These are phyloP conservation scores for Hydrangea macrophylla DNA, from an alignment of 148 eudicot genomes.

Conservation along the genomic window DNA sequence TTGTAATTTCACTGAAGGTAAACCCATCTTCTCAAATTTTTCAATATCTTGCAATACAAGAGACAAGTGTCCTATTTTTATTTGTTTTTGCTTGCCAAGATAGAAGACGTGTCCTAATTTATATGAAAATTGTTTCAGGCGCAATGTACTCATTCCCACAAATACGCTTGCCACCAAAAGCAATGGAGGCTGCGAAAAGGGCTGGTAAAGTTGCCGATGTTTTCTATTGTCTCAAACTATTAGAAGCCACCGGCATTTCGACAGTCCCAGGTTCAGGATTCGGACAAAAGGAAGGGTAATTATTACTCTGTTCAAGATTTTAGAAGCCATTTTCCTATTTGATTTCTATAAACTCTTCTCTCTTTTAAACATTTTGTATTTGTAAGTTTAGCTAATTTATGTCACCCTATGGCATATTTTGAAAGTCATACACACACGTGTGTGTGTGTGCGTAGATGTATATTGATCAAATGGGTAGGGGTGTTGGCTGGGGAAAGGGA, in stretches of 20 bases:
- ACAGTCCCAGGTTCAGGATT: constrained; percentile 98
- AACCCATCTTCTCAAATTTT: neutral
- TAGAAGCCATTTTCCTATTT: neutral
- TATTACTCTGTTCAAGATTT: neutral
- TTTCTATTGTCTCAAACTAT: constrained; percentile 81
- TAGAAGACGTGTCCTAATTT: too few species aligned
- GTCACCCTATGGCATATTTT: neutral
- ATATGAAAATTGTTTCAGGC: constrained; percentile 49
- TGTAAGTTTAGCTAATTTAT: too few species aligned
- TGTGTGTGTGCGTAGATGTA: neutral
- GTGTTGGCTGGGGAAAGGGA: neutral
- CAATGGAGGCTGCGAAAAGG: constrained; percentile 66
- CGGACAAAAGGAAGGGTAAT: constrained; percentile 98
- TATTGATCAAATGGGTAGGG: too few species aligned
- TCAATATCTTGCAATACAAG: neutral
- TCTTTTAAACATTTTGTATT: neutral
- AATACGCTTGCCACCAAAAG: too few species aligned
- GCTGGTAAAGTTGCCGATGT: constrained; percentile 90
- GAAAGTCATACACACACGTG: neutral
- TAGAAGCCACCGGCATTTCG: constrained; percentile 97
- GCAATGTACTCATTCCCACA: constrained; percentile 99
- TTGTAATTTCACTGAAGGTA: constrained; percentile 98
- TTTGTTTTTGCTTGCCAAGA: too few species aligned
- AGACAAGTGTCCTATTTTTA: neutral
- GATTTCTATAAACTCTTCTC: neutral